Conservation (phyloP, 1,284 basidiomycete species). For the Trichosporon sp. region DNA sequence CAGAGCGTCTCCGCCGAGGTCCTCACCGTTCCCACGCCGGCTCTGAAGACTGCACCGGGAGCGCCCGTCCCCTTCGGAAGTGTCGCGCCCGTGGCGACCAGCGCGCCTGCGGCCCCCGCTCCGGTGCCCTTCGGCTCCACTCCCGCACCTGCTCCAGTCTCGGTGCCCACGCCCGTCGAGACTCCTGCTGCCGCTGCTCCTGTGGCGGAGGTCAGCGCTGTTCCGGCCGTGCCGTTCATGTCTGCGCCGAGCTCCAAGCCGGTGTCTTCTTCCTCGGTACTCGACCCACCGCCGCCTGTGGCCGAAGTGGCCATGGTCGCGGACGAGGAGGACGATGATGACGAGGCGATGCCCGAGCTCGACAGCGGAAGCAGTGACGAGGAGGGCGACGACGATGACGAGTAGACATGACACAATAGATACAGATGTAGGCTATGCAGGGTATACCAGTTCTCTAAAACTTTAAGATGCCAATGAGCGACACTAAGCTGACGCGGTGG, state of each 20-base stretch:
- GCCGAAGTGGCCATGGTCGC: conserved; percentile 19
- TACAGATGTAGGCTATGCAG: neutral
- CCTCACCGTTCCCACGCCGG: neutral
- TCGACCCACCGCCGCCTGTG: neutral
- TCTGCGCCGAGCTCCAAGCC: conserved; percentile 20
- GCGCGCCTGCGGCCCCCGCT: conserved; percentile 12
- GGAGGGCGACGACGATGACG: conserved; percentile 59
- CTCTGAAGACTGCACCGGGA: neutral
- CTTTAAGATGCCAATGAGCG: neutral
- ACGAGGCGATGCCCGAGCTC: conserved; percentile 61
- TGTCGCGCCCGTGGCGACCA: neutral
- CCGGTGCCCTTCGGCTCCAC: conserved; percentile 5
- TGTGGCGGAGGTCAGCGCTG: neutral
- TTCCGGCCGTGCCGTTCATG: conserved; percentile 29
- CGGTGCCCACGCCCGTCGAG: neutral
- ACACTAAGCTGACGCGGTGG: too few relatives aligned
- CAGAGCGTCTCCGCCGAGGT: conserved; percentile 11
- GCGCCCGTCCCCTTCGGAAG: neutral
- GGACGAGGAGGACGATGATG: conserved; percentile 54
- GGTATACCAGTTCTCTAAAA: conserved; percentile 1
- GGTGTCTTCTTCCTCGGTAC: neutral
- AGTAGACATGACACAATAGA: conserved; percentile 31
- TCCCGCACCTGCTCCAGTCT: neutral
- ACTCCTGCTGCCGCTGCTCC: neutral
- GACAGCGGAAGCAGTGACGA: conserved; percentile 50